These are phyloP conservation scores for Leptographium wingfieldii DNA, from an alignment of 2,329 filamentous ascomycete species.

Conservation along the genomic window DNA sequence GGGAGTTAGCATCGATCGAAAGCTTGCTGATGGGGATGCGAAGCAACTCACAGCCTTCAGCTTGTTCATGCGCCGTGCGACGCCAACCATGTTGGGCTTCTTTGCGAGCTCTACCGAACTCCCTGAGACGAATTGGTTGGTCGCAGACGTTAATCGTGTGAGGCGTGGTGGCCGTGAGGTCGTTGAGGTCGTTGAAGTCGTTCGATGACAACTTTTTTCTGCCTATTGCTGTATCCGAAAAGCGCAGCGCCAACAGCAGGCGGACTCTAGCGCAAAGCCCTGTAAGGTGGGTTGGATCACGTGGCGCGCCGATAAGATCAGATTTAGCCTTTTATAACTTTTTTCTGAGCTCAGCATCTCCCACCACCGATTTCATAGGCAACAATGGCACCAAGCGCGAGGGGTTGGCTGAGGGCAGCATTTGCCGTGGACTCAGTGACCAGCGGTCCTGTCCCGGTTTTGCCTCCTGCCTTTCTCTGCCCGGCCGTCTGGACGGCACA, in stretches of 20 bases:
- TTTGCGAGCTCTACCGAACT: background rate
- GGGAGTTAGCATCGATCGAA: background rate
- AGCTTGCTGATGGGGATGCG: background rate
- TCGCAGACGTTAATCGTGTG: background rate
- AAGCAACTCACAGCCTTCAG: constrained; percentile 52
- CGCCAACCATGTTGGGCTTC: constrained; percentile 20
- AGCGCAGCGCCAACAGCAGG: background rate
- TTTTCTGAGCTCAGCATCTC: background rate
- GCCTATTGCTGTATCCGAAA: background rate
- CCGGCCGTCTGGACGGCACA: constrained; percentile 3
- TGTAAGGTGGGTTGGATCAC: background rate
- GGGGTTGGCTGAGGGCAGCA: constrained; percentile 7
- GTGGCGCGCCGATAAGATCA: background rate
- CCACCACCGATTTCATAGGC: background rate
- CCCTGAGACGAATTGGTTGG: background rate
- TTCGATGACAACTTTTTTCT: background rate
- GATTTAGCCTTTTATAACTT: background rate
- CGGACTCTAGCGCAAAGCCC: background rate
- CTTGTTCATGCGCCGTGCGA: constrained; percentile 60
- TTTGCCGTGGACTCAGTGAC: constrained; percentile 7
- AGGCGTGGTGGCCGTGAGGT: background rate
- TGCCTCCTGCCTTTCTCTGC: constrained; percentile 10
- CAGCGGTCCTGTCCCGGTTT: background rate
- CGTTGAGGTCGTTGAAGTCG: background rate
- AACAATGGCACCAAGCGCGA: constrained; percentile 5